A percentile compares a stretch with the other conserved stretches of the same genome.
phyloP scores from a whole-genome alignment of 495 filamentous ascomycete genomes.

The Lasiosphaeria miniovina region DNA sequence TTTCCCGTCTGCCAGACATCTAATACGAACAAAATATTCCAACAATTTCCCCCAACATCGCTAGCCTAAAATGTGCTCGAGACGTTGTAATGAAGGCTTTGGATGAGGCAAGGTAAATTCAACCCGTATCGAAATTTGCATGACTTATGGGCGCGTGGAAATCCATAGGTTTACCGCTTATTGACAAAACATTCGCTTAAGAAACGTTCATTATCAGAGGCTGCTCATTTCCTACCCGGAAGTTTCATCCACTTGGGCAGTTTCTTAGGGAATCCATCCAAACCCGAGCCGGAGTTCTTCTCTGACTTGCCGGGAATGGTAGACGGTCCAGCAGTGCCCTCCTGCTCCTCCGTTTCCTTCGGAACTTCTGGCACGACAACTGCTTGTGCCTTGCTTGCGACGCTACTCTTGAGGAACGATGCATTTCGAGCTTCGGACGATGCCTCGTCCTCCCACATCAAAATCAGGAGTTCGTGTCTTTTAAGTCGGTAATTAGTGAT shows the following conservation, averaged over 20 bases:
- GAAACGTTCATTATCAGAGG: background rate
- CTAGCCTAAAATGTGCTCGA: no score
- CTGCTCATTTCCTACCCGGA: constrained; percentile 49
- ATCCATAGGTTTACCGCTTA: no score
- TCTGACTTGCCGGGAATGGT: constrained; percentile 42
- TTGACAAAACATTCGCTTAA: background rate
- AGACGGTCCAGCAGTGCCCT: constrained; percentile 27
- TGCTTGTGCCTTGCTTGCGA: constrained; percentile 62
- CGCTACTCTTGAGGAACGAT: constrained; percentile 64
- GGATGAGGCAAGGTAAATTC: no score
- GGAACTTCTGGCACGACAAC: constrained; percentile 50
- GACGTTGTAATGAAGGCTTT: no score
- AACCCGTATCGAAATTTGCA: no score
- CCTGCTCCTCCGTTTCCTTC: constrained; percentile 43
- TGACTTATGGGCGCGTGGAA: no score
- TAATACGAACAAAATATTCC: no score
- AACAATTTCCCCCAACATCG: no score
- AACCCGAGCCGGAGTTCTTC: constrained; percentile 29
- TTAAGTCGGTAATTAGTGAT: constrained; percentile 69
- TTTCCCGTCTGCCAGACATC: no score
- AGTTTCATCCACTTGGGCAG: constrained; percentile 72
- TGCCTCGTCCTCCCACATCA: constrained; percentile 67
- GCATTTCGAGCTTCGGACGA: constrained; percentile 44
- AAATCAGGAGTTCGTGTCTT: constrained; percentile 69
- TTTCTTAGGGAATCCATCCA: constrained; percentile 42